Conservation (phyloP, 805 yeast genomes). For the Jamesozyma piceae region DNA sequence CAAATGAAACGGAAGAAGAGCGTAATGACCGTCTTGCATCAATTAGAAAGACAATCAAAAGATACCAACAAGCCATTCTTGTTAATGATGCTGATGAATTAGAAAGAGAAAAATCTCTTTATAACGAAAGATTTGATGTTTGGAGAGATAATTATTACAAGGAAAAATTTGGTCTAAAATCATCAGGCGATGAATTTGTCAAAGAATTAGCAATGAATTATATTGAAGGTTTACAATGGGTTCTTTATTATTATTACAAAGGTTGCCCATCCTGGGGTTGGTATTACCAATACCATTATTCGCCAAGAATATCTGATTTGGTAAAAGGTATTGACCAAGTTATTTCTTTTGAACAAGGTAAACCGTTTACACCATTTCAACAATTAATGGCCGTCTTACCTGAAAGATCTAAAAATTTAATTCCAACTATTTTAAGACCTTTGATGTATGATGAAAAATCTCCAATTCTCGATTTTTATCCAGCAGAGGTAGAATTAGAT, state of each 20-base stretch:
- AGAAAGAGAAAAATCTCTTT: constrained; percentile 47
- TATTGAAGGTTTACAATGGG: constrained; percentile 96
- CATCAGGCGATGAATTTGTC: constrained; percentile 40
- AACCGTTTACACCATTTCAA: constrained; percentile 85
- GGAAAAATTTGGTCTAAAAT: constrained; percentile 59
- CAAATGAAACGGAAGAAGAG: constrained; percentile 59
- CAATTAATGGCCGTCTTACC: constrained; percentile 97
- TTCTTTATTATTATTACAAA: constrained; percentile 75
- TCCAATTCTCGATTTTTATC: constrained; percentile 85
- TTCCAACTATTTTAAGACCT: constrained; percentile 69
- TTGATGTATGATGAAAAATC: constrained; percentile 81
- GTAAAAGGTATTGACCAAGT: constrained; percentile 57
- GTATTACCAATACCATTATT: constrained; percentile 82
- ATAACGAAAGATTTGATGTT: constrained; percentile 59
- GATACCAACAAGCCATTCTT: constrained; percentile 50
- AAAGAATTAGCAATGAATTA: constrained; percentile 66
- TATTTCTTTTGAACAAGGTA: constrained; percentile 56
- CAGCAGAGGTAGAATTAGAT: constrained; percentile 78
- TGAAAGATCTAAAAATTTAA: constrained; percentile 71
- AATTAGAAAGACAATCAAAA: constrained; percentile 47
- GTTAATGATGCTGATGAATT: constrained; percentile 49
- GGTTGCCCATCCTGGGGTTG: constrained; percentile 96
- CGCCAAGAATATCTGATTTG: constrained; percentile 90
- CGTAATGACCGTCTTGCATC: constrained; percentile 43
- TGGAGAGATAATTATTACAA: constrained; percentile 87